A percentile compares a stretch with the other conserved stretches of the same genome.
Conservation (phyloP, 306 rosid species). For the Casuarina equisetifolia region DNA sequence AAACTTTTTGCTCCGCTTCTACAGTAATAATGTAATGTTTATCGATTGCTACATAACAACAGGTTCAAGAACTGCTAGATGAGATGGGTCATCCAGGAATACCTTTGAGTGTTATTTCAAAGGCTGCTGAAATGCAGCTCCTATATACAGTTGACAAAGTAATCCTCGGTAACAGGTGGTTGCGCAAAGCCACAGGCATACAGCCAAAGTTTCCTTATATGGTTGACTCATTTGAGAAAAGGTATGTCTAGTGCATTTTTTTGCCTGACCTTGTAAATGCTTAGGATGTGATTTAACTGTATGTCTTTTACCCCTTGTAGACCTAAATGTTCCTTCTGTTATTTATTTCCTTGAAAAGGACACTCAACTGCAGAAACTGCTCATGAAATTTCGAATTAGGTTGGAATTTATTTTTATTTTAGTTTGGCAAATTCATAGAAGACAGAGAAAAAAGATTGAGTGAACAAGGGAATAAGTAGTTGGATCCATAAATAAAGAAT, state of each 20-base stretch:
- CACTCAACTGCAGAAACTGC: too few relatives aligned
- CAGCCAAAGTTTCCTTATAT: slow-evolving; percentile 93
- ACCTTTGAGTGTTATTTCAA: slow-evolving; percentile 87
- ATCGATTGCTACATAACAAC: neutral
- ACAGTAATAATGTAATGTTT: slow-evolving; percentile 16
- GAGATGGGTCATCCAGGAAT: slow-evolving; percentile 89
- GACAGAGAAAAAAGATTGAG: too few relatives aligned
- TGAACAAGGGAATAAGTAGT: too few relatives aligned
- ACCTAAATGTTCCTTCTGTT: neutral
- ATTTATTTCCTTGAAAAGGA: too few relatives aligned
- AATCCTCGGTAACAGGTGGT: slow-evolving; percentile 92
- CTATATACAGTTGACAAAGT: slow-evolving; percentile 78
- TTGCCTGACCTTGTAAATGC: slow-evolving; percentile 2
- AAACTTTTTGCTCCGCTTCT: too few relatives aligned
- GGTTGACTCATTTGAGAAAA: slow-evolving; percentile 96
- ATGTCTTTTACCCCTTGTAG: neutral
- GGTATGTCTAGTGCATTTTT: slow-evolving; percentile 44
- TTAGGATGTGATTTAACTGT: slow-evolving; percentile 3
- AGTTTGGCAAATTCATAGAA: too few relatives aligned
- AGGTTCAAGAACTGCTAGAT: slow-evolving; percentile 95
- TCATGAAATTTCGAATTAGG: too few relatives aligned
- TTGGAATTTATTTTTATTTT: too few relatives aligned
- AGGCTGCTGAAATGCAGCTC: slow-evolving; percentile 92
- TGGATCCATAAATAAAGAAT: too few relatives aligned
- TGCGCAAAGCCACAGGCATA: slow-evolving; percentile 90